Evolutionary conservation across 495 filamentous ascomycete genomes (phyloP), one percentile per base, ranked within the genome.

Genomic region (Penicillium chermesinum): DNA sequence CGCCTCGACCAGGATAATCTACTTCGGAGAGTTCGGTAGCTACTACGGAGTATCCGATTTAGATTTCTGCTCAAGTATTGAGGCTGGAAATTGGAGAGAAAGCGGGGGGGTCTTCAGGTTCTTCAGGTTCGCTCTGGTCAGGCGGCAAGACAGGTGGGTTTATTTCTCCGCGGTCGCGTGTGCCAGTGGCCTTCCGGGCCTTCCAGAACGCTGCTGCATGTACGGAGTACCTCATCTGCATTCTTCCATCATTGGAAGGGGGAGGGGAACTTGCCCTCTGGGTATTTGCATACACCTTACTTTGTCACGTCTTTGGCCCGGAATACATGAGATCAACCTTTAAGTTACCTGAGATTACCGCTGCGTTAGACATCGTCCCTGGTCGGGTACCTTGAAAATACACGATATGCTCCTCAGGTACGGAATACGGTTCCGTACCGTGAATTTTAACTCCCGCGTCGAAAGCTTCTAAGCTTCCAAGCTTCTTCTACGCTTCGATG

Each of bases 401-500:
- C 25, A 30, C 25, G 25, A 10, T 5, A 30, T 30, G 25, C 10
- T 30, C n/a, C 25, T 30, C 25, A 30, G 25, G 25, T 30, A 30
- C 25, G 25, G 25, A 30, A 4, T 30, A 30, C 25, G 25, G 25
- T 30, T 30, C 25, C 25, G n/a, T n/a, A n/a, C 10, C 25, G 5
- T 30, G 25, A 4, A 30, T 30, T 30, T 30, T 30, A 30, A 30
- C 25, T 30, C 25, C 25, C 25, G 25, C 46, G 25, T 7, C 56
- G 53, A 47, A 30, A 59, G 54, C 15, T 22, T 53, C 56, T 57
- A 62, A 60, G 58, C 57, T 55, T 63, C 60, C 47, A 63, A 58
- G 48, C 49, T 15, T 39, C 51, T 36, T 21, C 20, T 42, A 14
- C 10, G 25, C 25, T 30, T 30, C 25, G 25, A 30, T n/a, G n/a